A percentile compares a stretch with the other conserved stretches of the same genome.
phyloP scores from a whole-genome alignment of 192 early-diverging fungal genomes.

The Mortierella alpina region DNA sequence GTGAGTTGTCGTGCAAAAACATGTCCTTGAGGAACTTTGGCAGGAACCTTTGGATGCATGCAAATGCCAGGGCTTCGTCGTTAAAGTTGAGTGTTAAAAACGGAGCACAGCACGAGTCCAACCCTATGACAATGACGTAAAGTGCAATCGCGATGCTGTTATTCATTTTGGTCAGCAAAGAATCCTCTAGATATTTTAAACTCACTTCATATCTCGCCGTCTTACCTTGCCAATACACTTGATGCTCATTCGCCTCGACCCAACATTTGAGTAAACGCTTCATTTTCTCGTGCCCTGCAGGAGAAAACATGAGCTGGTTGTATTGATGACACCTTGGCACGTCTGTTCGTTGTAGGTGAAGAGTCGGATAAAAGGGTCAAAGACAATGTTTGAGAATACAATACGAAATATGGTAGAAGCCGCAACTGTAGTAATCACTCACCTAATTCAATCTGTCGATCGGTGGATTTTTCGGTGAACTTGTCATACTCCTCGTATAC shows the following conservation, averaged over 20 bases:
- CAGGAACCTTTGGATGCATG: constrained; percentile 72
- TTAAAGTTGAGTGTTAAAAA: constrained; percentile 82
- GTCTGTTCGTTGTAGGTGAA: constrained; percentile 44
- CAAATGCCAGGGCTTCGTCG: constrained; percentile 78
- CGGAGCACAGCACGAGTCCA: constrained; percentile 81
- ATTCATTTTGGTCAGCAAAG: too few species aligned
- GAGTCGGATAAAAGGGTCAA: neutral
- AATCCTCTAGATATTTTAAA: neutral
- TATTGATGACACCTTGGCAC: constrained; percentile 78
- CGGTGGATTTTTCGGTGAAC: constrained; percentile 59
- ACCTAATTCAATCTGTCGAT: constrained; percentile 66
- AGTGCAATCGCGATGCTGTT: neutral
- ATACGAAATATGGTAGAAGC: neutral
- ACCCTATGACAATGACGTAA: constrained; percentile 48
- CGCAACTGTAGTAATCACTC: neutral
- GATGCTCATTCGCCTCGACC: constrained; percentile 66
- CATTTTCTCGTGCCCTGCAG: constrained; percentile 70
- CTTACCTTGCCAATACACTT: constrained; percentile 86
- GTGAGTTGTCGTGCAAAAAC: constrained; percentile 77
- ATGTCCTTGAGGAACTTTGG: constrained; percentile 75
- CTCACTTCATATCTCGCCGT: neutral
- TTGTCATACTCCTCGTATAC: constrained; percentile 66
- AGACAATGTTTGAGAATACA: neutral
- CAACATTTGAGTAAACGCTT: constrained; percentile 69
- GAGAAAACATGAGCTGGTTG: constrained; percentile 70